These are phyloP conservation scores for Phytophthora sojae DNA, from an alignment of 352 stramenopile genomes.

Conservation along the genomic window DNA sequence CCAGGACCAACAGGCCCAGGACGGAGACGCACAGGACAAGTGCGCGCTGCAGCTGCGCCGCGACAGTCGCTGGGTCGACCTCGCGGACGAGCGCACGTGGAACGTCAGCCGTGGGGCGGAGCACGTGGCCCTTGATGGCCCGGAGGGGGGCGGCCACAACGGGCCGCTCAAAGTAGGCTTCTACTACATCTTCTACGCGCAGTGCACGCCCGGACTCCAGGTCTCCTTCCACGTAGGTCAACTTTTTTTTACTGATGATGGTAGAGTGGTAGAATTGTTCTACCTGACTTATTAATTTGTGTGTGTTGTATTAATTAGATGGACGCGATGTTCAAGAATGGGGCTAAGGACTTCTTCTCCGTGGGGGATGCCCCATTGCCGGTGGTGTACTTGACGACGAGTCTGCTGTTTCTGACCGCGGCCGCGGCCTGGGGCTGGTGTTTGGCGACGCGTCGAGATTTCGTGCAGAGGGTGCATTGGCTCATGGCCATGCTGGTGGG, in stretches of 20 bases:
- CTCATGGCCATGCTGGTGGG: conserved; percentile 95
- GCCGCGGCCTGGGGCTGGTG: conserved; percentile 72
- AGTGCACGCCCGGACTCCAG: conserved; percentile 75
- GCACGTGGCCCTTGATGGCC: conserved; percentile 18
- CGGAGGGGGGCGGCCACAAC: conserved; percentile 22
- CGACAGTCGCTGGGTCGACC: conserved; percentile 67
- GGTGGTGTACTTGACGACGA: conserved; percentile 84
- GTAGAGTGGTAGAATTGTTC: background rate
- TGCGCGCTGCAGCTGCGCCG: conserved; percentile 60
- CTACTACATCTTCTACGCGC: conserved; percentile 91
- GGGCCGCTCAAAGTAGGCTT: conserved; percentile 61
- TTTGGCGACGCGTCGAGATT: conserved; percentile 54
- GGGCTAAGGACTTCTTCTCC: conserved; percentile 85
- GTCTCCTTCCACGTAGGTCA: conserved; percentile 88
- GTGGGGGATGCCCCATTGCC: conserved; percentile 87
- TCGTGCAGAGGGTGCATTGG: conserved; percentile 93
- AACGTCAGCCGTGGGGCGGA: conserved; percentile 53
- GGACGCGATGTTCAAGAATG: conserved; percentile 84
- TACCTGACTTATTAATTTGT: background rate
- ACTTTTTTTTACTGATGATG: background rate
- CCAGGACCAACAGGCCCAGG: background rate
- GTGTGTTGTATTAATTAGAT: conserved; percentile 50
- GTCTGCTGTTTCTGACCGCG: conserved; percentile 69
- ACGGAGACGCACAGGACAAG: conserved; percentile 5
- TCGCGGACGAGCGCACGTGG: conserved; percentile 63